Conservation (phyloP, 2,329 filamentous ascomycete species). For the Arthrobotrys pseudoclavata region DNA sequence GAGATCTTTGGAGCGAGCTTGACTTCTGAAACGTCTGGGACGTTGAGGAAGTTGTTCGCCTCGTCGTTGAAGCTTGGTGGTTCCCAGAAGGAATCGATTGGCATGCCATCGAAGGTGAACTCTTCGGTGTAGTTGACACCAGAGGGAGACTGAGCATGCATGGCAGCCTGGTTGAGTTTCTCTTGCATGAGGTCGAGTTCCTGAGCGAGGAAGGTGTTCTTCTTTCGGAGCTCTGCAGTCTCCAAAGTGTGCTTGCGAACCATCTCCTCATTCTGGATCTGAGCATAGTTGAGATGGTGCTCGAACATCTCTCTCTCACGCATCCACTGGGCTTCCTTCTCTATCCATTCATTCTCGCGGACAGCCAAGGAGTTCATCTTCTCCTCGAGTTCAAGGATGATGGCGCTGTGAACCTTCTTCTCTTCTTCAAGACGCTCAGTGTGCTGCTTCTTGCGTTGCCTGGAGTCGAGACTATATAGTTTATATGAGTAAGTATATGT, state of each 20-base stretch:
- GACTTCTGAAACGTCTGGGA: constrained; percentile 61
- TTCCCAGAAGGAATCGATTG: constrained; percentile 86
- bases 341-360: constrained; percentile 69
- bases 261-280: constrained; percentile 91
- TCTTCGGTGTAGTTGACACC: constrained; percentile 74
- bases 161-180: constrained; percentile 72
- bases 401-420: constrained; percentile 87
- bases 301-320: constrained; percentile 81
- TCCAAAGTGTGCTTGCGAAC: constrained; percentile 89
- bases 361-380: constrained; percentile 78
- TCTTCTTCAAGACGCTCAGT: constrained; percentile 96
- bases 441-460: constrained; percentile 97
- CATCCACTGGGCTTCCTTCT: constrained; percentile 75
- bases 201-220: constrained; percentile 84
- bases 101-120: constrained; percentile 87
- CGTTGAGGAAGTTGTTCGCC: constrained; percentile 71
- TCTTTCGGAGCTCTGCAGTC: constrained; percentile 91
- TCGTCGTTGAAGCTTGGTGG: constrained; percentile 79
- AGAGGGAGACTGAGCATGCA: constrained; percentile 68
- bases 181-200: constrained; percentile 73
- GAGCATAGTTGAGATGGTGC: constrained; percentile 80
- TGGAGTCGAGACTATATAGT: constrained; percentile 82
- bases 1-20: constrained; percentile 71
- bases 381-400: constrained; percentile 84
- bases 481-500: constrained; percentile 52